phyloP scores from a whole-genome alignment of 768 basidiomycete species.

The Mrakia gelida region DNA sequence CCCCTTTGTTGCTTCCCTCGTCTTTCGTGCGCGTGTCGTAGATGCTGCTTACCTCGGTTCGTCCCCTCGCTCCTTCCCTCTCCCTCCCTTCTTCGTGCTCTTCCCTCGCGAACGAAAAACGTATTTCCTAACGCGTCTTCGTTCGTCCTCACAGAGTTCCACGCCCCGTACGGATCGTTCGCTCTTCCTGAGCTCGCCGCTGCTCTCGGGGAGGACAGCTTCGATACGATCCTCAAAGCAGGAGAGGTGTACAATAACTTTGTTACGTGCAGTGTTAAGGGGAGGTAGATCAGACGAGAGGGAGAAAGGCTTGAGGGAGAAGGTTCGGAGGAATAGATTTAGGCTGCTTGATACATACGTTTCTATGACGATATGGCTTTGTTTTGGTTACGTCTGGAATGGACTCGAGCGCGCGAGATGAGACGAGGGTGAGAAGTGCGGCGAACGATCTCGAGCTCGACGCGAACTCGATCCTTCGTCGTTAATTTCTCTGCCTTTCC shows the following conservation, averaged over 20 bases:
- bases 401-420: no score
- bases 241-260: conserved; percentile 30
- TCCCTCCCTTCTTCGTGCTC: background rate
- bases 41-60: conserved; percentile 13
- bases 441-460: no score
- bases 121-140: no score
- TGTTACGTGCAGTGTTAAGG: background rate
- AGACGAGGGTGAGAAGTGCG: no score
- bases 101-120: background rate
- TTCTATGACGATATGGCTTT: no score
- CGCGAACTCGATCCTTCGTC: no score
- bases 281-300: background rate
- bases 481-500: no score
- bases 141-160: conserved; percentile 24
- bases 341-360: no score
- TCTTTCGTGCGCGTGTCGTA: no score
- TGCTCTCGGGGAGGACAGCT: conserved; percentile 3
- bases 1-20: background rate
- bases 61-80: background rate
- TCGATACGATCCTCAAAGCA: conserved; percentile 24
- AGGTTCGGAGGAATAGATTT: no score
- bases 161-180: conserved; percentile 28
- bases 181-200: conserved; percentile 22
- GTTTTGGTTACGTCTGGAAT: no score
- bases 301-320: no score